Conservation (phyloP, 345 rosid species). For the Pistacia vera region DNA sequence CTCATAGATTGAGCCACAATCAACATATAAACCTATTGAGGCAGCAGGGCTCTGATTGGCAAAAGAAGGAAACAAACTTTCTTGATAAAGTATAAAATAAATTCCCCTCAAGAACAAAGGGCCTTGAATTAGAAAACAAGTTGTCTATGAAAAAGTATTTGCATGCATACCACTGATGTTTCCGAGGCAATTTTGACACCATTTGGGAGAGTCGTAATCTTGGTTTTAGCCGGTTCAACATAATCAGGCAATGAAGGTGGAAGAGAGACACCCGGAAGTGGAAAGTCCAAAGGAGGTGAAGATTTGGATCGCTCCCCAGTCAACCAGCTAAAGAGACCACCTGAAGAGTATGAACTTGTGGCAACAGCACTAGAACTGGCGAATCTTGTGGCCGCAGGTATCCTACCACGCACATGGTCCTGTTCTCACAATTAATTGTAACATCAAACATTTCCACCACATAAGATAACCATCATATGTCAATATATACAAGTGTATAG, state of each 20-base stretch:
- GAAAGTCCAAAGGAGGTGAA: slow-evolving; percentile 51
- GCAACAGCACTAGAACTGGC: slow-evolving; percentile 66
- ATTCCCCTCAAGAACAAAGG: slow-evolving; percentile 18
- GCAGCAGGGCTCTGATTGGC: slow-evolving; percentile 70
- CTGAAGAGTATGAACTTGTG: slow-evolving; percentile 42
- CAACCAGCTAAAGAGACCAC: slow-evolving; percentile 68
- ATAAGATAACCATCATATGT: slow-evolving; percentile 5
- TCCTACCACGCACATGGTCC: slow-evolving; percentile 30
- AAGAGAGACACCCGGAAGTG: slow-evolving; percentile 60
- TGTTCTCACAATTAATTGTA: slow-evolving; percentile 25
- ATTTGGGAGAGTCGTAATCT: slow-evolving; percentile 64
- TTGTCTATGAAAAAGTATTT: slow-evolving; percentile 19
- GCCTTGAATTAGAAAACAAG: slow-evolving; percentile 19
- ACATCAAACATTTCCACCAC: slow-evolving; percentile 18
- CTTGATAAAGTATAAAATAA: slow-evolving; percentile 12
- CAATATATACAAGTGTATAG: not conserved
- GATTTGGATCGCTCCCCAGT: slow-evolving; percentile 55
- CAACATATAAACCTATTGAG: slow-evolving; percentile 77
- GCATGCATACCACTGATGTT: slow-evolving; percentile 50
- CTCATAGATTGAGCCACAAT: slow-evolving; percentile 77
- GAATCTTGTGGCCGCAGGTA: slow-evolving; percentile 33
- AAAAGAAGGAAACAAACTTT: slow-evolving; percentile 23
- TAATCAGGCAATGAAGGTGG: slow-evolving; percentile 74
- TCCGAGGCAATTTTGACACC: slow-evolving; percentile 62
- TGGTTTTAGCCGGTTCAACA: slow-evolving; percentile 59